Base-by-base conservation (phyloP, 1,284 basidiomycete genomes). In the Apiotrichum siamense region DNA sequence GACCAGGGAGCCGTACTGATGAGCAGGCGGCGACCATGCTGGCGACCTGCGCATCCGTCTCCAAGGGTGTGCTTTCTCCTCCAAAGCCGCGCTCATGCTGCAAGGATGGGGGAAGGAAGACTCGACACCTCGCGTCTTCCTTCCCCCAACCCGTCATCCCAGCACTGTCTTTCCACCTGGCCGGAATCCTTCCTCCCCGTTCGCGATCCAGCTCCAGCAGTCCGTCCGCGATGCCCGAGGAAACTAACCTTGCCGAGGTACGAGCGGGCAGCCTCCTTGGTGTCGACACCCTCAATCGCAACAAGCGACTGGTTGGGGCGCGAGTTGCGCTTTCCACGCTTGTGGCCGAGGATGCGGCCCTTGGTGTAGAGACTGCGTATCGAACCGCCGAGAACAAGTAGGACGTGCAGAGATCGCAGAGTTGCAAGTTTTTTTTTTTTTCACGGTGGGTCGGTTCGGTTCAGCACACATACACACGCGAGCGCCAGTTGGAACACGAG, bases 311-410 rank as follows among this genome's bases (percentile, higher is more conserved):
- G 96, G 81, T 94, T 94, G 73, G 91, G 91, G 73, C 85, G 82
- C 61, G 87, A 82, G 82, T 96, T 97, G 76, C 90, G 86, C 82
- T 97, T 97, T 67, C 88, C 91, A 66, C 96, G 89, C 81, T 97
- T 94, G 88, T 96, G 89, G 66, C 92, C 90, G 73, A 97, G 82
- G 73, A 98, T 85, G 72, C 94, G 90, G 77, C 90, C 96, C 83
- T 97, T 97, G 78, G 79, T 79, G 84, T 97, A 97, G 73, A 97
- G 83, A 44, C 91, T 92, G 75, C 41, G 33, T 31, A 47, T 25
- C 7, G 11, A 7, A 39, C 18, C 13, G 23, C 13, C 25, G n/a
- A 11, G 11, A n/a, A 20, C 26, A 21, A 9, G 33, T 24, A 35
- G 27, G 24, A 26, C 15, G 24, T 10, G n/a, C n/a, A 13, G 36